Base-by-base conservation (phyloP, 176 grass and related monocot genomes). In the Juncus inflexus region DNA sequence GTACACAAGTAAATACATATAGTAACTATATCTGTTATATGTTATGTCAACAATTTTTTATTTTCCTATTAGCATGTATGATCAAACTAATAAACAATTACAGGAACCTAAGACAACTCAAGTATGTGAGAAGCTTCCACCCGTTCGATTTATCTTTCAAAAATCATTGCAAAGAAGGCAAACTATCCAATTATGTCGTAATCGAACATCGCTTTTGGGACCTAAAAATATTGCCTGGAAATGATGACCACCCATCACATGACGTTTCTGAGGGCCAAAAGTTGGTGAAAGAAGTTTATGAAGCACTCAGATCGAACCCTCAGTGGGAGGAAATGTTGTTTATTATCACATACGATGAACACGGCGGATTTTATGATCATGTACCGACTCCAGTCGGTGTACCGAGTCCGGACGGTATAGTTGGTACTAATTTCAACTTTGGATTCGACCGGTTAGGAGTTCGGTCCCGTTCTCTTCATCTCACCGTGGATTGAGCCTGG, bases 341-440 rank as follows among this genome's bases (percentile, higher is more conserved):
- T 58, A 40, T 96, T 12, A 8, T 95, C 61, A 90, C 86, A 43
- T 95, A 95, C 73, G 90, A 95, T 84, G 88, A 91, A 77, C 88
- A 91, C 55, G 88, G 83, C 0, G 83, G 88, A 0, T 91, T 91
- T 83, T 91, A 77, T 58, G 88, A 91, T 69, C 85, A 88, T 19
- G 80, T 88, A 5, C 85, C 85, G 3, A 80, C 85, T 1, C 85
- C 78, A 0, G 75, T 74, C 0, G 78, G 67, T 9, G 84, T 91
- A 38, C 88, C 88, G 0, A 91, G 80, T 70, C 87, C 87, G 9
- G 87, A 91, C 60, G 79, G 14, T 55, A 73, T 80, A 7, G 74
- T 64, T 50, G 74, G 80, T 19, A 76, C 64, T 0, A 77, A 84
- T 0, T 92, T 82, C 78, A 76, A 74, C 69, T 92, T 92, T 76